A percentile compares a stretch with the other conserved stretches of the same genome.
phyloP scores from a whole-genome alignment of 805 yeast species.

The Debaryomyces hansenii region DNA sequence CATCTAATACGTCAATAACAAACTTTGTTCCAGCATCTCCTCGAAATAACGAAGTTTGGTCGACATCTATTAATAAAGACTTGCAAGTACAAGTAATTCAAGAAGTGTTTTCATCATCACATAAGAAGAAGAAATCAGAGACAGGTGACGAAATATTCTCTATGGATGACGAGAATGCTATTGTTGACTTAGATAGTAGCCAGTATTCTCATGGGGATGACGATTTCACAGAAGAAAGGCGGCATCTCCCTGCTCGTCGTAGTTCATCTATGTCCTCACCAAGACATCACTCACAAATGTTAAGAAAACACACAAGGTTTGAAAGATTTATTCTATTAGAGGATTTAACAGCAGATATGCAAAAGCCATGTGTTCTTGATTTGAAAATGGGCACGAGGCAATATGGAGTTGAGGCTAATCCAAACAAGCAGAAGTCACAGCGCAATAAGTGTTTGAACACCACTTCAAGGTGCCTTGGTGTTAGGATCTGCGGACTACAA shows the following conservation, averaged over 20 bases:
- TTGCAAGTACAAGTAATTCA: slow-evolving; percentile 38
- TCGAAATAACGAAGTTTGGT: slow-evolving; percentile 16
- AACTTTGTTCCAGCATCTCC: neutral
- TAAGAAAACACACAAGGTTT: slow-evolving; percentile 52
- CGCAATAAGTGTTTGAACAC: slow-evolving; percentile 76
- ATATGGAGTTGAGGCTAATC: slow-evolving; percentile 89
- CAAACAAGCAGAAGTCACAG: slow-evolving; percentile 74
- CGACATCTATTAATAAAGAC: slow-evolving; percentile 38
- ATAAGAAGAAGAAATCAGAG: slow-evolving; percentile 3
- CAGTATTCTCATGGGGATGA: slow-evolving; percentile 6
- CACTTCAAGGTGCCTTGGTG: slow-evolving; percentile 81
- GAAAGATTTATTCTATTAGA: slow-evolving; percentile 86
- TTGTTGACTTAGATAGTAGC: slow-evolving; percentile 4
- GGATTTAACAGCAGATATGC: slow-evolving; percentile 83
- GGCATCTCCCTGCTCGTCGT: neutral
- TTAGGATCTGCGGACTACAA: slow-evolving; percentile 93
- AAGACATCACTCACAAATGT: slow-evolving; percentile 14
- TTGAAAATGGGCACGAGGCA: slow-evolving; percentile 98
- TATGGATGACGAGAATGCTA: slow-evolving; percentile 38
- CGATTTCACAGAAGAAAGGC: neutral
- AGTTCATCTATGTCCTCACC: slow-evolving; percentile 4
- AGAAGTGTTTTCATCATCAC: slow-evolving; percentile 35
- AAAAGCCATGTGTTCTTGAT: slow-evolving; percentile 87
- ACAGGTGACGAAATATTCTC: slow-evolving; percentile 37
- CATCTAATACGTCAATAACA: neutral